A percentile compares a stretch with the other conserved stretches of the same genome.
Conservation (phyloP, 257 asterid species). For the Cynanchum wilfordii region DNA sequence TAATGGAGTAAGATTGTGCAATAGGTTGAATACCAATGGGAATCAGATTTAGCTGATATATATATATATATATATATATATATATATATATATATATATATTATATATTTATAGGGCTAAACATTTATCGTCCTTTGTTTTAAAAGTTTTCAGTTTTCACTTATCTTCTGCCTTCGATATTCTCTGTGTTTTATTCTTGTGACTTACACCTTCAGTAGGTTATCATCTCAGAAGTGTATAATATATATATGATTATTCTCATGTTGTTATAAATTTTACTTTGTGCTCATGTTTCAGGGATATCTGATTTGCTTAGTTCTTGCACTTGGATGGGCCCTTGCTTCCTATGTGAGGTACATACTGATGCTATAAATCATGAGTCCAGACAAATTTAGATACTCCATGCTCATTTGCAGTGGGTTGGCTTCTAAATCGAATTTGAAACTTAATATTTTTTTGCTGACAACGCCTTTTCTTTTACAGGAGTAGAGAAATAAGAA, state of each 20-base stretch:
- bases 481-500: conserved; percentile 84
- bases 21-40: background rate
- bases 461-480: conserved; percentile 20
- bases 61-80: no score
- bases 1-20: background rate
- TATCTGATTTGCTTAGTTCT: conserved; percentile 65
- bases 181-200: background rate
- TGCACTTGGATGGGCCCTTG: conserved; percentile 94
- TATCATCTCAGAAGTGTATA: background rate
- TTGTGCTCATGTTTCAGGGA: conserved; percentile 54
- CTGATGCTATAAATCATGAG: background rate
- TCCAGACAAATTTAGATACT: conserved; percentile 4
- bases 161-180: background rate
- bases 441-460: conserved; percentile 10
- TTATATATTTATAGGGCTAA: no score
- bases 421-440: background rate
- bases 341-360: conserved; percentile 82
- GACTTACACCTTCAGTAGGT: background rate
- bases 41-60: background rate
- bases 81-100: no score
- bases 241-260: background rate
- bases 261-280: conserved; percentile 4
- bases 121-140: background rate
- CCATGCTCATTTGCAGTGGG: background rate
- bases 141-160: background rate